A percentile compares a stretch with the other conserved stretches of the same genome.
These are phyloP conservation scores for Omphalea diandra DNA, from an alignment of 441 rosid genomes.

Conservation along the genomic window DNA sequence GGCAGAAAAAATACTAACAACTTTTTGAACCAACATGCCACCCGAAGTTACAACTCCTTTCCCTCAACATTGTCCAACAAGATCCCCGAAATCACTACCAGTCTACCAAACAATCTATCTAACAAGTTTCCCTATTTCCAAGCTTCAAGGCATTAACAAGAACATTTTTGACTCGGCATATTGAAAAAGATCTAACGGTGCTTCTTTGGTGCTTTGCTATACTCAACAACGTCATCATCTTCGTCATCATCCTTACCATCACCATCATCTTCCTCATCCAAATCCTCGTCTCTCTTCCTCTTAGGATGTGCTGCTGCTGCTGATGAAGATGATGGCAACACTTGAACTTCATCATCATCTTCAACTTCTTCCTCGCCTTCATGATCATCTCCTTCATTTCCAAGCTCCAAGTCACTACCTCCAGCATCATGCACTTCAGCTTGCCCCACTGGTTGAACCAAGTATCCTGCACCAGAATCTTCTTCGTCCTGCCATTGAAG, in stretches of 20 bases:
- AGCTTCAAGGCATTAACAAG: constrained; percentile 24
- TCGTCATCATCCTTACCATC: constrained; percentile 31
- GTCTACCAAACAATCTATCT: constrained; percentile 34
- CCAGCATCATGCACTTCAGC: constrained; percentile 46
- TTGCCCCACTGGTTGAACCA: constrained; percentile 59
- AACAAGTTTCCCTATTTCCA: constrained; percentile 24
- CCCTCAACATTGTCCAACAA: constrained; percentile 27
- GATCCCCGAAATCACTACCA: constrained; percentile 35
- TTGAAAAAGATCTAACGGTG: constrained; percentile 27
- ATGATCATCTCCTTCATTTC: constrained; percentile 42
- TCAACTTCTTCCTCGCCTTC: constrained; percentile 59
- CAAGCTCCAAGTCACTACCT: constrained; percentile 44
- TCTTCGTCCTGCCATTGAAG: constrained; percentile 48
- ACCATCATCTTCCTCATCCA: constrained; percentile 28
- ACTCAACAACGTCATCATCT: constrained; percentile 36
- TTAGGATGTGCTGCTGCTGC: too few species aligned
- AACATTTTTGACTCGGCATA: constrained; percentile 22
- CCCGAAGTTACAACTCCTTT: constrained; percentile 22
- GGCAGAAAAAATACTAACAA: constrained; percentile 30
- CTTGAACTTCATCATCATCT: constrained; percentile 41
- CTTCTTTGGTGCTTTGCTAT: constrained; percentile 42
- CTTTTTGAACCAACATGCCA: constrained; percentile 36
- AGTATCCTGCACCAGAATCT: constrained; percentile 54
- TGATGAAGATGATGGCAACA: constrained; percentile 35
- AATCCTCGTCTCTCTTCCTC: constrained; percentile 49